These are phyloP conservation scores for Entamoeba moshkovskii DNA, from an alignment of 208 protist genomes.

Conservation along the genomic window DNA sequence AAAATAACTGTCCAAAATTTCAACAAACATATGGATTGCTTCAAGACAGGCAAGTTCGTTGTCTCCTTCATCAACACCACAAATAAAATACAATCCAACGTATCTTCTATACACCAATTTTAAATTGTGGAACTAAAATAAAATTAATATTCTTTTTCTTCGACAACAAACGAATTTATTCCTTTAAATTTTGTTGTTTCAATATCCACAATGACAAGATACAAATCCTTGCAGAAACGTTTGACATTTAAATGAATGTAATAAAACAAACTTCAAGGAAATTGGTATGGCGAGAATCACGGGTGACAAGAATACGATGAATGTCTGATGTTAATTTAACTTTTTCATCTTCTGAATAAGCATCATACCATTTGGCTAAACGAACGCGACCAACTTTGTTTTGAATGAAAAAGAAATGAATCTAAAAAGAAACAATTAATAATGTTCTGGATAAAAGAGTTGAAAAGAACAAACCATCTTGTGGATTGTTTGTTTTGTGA, in stretches of 20 bases:
- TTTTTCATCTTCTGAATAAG: slow-evolving; percentile 76
- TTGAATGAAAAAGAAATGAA: slow-evolving; percentile 91
- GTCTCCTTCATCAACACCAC: slow-evolving; percentile 85
- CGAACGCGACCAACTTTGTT: slow-evolving; percentile 93
- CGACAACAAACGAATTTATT: too few relatives aligned
- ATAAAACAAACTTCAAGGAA: neutral
- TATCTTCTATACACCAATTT: slow-evolving; percentile 93
- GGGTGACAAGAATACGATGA: slow-evolving; percentile 22
- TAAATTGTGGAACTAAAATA: slow-evolving; percentile 54
- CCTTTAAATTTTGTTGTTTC: too few relatives aligned
- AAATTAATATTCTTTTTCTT: too few relatives aligned
- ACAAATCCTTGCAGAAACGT: too few relatives aligned
- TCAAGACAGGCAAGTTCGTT: slow-evolving; percentile 92
- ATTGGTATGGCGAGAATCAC: neutral
- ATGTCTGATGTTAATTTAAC: slow-evolving; percentile 75
- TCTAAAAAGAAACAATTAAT: slow-evolving; percentile 40
- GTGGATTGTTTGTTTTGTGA: too few relatives aligned
- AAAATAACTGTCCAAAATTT: slow-evolving; percentile 90
- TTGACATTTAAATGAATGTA: too few relatives aligned
- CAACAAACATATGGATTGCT: slow-evolving; percentile 85
- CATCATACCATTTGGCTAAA: slow-evolving; percentile 88
- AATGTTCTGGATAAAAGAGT: neutral
- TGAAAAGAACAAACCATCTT: too few relatives aligned
- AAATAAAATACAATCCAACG: slow-evolving; percentile 93
- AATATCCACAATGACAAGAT: too few relatives aligned